phyloP scores from a whole-genome alignment of 345 rosid genomes.

The Orychophragmus violaceus region DNA sequence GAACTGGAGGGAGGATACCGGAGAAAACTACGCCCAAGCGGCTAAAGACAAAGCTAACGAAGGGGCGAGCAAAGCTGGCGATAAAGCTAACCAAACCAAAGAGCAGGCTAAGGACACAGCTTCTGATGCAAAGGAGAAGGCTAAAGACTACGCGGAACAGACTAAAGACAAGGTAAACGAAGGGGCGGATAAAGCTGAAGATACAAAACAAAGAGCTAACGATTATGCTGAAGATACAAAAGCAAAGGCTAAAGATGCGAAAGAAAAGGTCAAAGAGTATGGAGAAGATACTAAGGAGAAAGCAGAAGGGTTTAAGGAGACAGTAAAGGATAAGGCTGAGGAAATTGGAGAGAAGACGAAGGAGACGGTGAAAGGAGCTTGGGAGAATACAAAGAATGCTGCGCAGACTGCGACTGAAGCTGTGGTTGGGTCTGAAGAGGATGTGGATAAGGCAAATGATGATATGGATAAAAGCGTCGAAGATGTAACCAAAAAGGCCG shows the following conservation, averaged over 20 bases:
- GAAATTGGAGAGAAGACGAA: conserved; percentile 30
- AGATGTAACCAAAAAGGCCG: conserved; percentile 4
- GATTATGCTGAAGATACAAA: too few species aligned
- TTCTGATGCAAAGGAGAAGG: neutral
- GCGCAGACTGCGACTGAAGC: conserved; percentile 17
- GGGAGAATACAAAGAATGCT: conserved; percentile 25
- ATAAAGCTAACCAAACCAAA: neutral
- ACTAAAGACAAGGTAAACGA: neutral
- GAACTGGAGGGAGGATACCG: conserved; percentile 24
- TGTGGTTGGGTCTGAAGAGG: conserved; percentile 32
- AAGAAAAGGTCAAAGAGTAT: conserved; percentile 22
- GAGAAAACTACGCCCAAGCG: conserved; percentile 12
- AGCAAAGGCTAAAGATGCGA: conserved; percentile 16
- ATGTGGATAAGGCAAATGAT: conserved; percentile 16
- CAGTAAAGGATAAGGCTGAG: conserved; percentile 22
- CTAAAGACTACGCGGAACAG: neutral
- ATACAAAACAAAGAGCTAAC: conserved; percentile 14
- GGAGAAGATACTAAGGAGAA: conserved; percentile 21
- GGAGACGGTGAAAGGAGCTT: conserved; percentile 31
- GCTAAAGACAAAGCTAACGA: conserved; percentile 18
- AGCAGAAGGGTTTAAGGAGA: conserved; percentile 23
- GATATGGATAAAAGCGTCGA: conserved; percentile 21
- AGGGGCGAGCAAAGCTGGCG: neutral
- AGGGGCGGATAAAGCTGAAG: conserved; percentile 15
- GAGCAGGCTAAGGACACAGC: neutral